These are phyloP conservation scores for Gossypium aridum DNA, from an alignment of 441 rosid genomes.

Conservation along the genomic window DNA sequence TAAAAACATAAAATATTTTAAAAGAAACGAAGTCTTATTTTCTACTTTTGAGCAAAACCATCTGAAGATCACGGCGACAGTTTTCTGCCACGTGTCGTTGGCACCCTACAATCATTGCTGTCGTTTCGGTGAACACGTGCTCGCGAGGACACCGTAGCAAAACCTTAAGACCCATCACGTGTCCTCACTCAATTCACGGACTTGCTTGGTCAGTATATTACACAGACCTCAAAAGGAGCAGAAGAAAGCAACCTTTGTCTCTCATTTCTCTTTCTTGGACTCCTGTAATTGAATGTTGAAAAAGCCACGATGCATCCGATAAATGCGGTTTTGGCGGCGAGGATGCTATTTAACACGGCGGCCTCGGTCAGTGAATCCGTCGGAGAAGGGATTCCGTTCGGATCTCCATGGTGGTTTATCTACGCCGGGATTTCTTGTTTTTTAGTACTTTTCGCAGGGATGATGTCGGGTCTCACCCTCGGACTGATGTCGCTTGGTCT, in stretches of 20 bases:
- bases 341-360: slow-evolving; percentile 38
- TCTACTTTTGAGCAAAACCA: not conserved
- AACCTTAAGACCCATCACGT: not conserved
- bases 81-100: not conserved
- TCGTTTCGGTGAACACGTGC: not conserved
- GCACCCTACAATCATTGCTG: not conserved
- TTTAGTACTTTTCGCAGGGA: slow-evolving; percentile 61
- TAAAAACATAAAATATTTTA: no score
- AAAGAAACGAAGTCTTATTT: no score
- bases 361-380: slow-evolving; percentile 24
- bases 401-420: slow-evolving; percentile 46
- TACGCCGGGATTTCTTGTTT: slow-evolving; percentile 59
- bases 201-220: not conserved
- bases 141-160: not conserved
- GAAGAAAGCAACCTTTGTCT: not conserved
- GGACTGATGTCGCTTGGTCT: slow-evolving; percentile 89
- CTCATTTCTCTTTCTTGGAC: not conserved
- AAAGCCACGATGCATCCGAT: slow-evolving; percentile 42
- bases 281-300: not conserved
- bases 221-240: not conserved
- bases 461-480: slow-evolving; percentile 85
- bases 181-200: not conserved
- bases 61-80: not conserved
- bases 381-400: slow-evolving; percentile 37
- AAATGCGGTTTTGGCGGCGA: slow-evolving; percentile 51